phyloP scores from a whole-genome alignment of 2,329 filamentous ascomycete species.

The Penicillium italicum region DNA sequence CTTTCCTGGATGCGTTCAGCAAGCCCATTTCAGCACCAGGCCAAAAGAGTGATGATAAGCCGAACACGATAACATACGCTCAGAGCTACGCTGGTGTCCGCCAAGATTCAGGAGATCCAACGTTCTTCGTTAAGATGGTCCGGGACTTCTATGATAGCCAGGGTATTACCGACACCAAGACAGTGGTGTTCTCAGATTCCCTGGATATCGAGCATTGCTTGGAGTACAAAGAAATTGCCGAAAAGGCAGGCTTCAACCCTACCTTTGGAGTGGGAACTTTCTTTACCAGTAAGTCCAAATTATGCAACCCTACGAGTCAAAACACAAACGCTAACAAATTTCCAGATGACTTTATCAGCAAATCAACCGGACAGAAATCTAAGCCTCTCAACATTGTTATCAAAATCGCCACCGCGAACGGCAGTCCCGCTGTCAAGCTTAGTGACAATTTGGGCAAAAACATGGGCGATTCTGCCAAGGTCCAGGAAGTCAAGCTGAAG shows the following conservation, averaged over 20 bases:
- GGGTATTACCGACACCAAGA: constrained; percentile 75
- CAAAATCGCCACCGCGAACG: constrained; percentile 82
- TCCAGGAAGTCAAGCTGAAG: constrained; percentile 77
- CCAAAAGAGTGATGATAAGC: constrained; percentile 31
- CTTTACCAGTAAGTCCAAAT: constrained; percentile 64
- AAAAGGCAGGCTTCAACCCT: constrained; percentile 74
- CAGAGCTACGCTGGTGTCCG: constrained; percentile 78
- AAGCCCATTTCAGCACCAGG: constrained; percentile 52
- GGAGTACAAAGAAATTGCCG: constrained; percentile 80
- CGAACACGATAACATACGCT: constrained; percentile 63
- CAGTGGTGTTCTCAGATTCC: constrained; percentile 92
- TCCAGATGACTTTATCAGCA: constrained; percentile 73
- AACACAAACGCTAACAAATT: constrained; percentile 1
- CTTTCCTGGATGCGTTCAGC: constrained; percentile 81
- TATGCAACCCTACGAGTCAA: background rate
- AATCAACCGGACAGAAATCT: constrained; percentile 73
- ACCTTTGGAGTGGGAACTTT: constrained; percentile 95
- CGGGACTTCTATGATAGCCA: constrained; percentile 73
- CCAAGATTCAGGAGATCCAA: constrained; percentile 85
- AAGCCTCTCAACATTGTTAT: constrained; percentile 95
- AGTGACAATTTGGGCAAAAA: constrained; percentile 93
- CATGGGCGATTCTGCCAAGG: constrained; percentile 75
- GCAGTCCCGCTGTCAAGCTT: constrained; percentile 84
- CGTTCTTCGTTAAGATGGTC: constrained; percentile 73
- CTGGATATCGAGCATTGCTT: constrained; percentile 87